Evolutionary conservation across 2,329 filamentous ascomycete species (phyloP).

Genomic region (Alternaria postmessia): DNA sequence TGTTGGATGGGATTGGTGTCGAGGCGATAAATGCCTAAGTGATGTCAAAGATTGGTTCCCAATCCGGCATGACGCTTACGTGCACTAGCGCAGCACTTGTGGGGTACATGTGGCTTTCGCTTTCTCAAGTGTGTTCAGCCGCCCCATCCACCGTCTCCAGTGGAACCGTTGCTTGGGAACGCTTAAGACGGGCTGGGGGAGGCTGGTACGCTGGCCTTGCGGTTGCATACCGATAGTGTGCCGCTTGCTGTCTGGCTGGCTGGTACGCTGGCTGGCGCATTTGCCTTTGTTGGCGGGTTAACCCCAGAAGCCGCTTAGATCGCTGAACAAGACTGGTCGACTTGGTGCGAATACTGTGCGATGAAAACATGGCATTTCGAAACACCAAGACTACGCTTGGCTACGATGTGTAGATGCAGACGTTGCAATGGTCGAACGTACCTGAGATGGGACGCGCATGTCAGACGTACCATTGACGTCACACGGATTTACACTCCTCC

Average conservation of each 20-base stretch:
- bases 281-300: conserved; percentile 1
- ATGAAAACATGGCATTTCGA: conserved; percentile 1
- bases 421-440: background rate
- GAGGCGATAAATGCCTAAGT: conserved; percentile 11
- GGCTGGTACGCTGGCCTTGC: conserved; percentile 4
- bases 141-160: conserved; percentile 14
- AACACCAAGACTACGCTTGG: conserved; percentile 11
- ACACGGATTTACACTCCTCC: background rate
- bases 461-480: conserved; percentile 18
- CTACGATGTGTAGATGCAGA: background rate
- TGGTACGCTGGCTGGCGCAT: background rate
- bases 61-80: conserved; percentile 21
- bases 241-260: conserved; percentile 2
- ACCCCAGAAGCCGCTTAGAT: background rate
- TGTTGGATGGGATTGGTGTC: conserved; percentile 16
- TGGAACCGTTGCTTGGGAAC: conserved; percentile 18
- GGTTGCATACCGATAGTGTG: conserved; percentile 17
- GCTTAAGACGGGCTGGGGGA: conserved; percentile 9
- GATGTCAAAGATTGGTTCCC: conserved; percentile 28
- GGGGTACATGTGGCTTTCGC: conserved; percentile 26
- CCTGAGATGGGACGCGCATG: conserved; percentile 3
- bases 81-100: conserved; percentile 23
- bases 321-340: conserved; percentile 5
- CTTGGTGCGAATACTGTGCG: background rate
- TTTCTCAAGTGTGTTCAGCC: conserved; percentile 17